Evolutionary conservation across 306 rosid species (phyloP).

Genomic region (Myrica gale): DNA sequence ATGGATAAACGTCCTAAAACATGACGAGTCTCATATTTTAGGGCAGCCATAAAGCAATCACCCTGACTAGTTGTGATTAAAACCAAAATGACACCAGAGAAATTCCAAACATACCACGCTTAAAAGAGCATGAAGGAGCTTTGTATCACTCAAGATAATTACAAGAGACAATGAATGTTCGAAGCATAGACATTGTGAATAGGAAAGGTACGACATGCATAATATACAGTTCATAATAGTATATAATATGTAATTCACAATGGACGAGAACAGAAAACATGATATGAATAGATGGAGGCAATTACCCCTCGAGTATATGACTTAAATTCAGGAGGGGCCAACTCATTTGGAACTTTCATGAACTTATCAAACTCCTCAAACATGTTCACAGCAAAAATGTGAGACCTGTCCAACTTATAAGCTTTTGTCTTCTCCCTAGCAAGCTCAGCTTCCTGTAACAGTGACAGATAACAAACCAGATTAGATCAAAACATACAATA

Average conservation of each 20-base stretch:
- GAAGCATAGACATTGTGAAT: background rate
- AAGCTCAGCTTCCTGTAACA: constrained; percentile 80
- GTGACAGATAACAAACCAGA: background rate
- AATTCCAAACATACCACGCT: constrained; percentile 1
- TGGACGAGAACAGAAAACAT: background rate
- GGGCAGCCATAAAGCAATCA: background rate
- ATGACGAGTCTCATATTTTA: background rate
- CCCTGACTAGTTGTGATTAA: background rate
- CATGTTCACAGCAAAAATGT: constrained; percentile 75
- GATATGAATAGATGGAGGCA: background rate
- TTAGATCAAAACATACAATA: background rate
- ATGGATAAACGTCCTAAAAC: background rate
- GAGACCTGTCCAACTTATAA: constrained; percentile 75
- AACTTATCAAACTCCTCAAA: constrained; percentile 74
- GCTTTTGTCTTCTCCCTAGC: constrained; percentile 89
- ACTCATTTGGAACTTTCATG: constrained; percentile 80
- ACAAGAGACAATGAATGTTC: background rate
- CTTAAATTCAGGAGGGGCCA: constrained; percentile 77
- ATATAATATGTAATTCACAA: background rate
- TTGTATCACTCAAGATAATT: background rate
- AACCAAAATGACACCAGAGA: constrained; percentile 1
- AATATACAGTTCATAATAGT: background rate
- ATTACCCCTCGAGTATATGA: constrained; percentile 76
- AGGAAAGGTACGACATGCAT: background rate
- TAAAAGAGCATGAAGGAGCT: background rate